These are phyloP conservation scores for Lantana camara DNA, from an alignment of 257 asterid species.

Conservation along the genomic window DNA sequence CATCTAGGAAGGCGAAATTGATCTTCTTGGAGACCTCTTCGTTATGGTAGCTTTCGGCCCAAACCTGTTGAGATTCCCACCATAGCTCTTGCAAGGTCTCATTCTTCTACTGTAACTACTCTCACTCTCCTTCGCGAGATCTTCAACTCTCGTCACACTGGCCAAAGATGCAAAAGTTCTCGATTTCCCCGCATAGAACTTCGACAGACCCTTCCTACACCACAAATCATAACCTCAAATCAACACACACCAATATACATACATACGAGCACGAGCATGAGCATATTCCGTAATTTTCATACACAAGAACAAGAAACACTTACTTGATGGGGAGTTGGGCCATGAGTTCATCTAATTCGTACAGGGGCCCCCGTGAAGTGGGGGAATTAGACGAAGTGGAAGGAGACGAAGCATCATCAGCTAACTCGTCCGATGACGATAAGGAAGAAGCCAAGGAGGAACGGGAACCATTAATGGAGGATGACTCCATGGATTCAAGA, in stretches of 20 bases:
- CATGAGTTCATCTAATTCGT: conserved; percentile 54
- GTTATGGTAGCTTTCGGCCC: conserved; percentile 65
- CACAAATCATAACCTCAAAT: conserved; percentile 10
- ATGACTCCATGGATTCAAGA: conserved; percentile 32
- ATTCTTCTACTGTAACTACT: conserved; percentile 36
- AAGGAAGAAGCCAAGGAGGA: conserved; percentile 9
- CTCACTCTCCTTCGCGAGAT: conserved; percentile 52
- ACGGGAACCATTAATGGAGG: conserved; percentile 30
- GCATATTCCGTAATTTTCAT: too few relatives aligned
- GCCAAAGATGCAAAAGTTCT: conserved; percentile 53
- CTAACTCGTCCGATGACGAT: conserved; percentile 38
- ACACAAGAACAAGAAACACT: background rate
- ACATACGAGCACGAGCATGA: background rate
- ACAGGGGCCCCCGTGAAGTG: conserved; percentile 45
- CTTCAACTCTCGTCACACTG: conserved; percentile 50
- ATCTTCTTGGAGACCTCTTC: conserved; percentile 42
- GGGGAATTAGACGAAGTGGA: conserved; percentile 28
- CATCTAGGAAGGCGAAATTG: conserved; percentile 7
- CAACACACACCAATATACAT: background rate
- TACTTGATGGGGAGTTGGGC: conserved; percentile 69
- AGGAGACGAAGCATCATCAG: conserved; percentile 50
- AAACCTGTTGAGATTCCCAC: conserved; percentile 40
- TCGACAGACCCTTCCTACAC: conserved; percentile 72
- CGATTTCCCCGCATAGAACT: conserved; percentile 63
- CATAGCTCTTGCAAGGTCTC: conserved; percentile 59